Conservation (phyloP, 1,139 yeast species). For the Nakaseomyces bracarensis region DNA sequence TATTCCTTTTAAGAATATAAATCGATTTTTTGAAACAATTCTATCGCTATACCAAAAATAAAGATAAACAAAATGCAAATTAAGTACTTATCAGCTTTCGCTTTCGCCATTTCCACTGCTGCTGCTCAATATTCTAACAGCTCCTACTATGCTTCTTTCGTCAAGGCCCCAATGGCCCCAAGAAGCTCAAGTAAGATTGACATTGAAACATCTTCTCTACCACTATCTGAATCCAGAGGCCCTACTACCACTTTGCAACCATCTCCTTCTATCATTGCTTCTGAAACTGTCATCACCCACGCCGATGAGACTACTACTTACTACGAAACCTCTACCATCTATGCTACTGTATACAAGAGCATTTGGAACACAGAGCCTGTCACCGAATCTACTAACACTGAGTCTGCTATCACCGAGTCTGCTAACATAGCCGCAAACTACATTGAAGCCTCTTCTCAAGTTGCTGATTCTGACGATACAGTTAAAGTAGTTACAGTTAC, state of each 20-base stretch:
- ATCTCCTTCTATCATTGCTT: slow-evolving; percentile 3
- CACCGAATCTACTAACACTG: slow-evolving; percentile 2
- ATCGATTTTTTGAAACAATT: too few species aligned
- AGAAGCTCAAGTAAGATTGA: background rate
- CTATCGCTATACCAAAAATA: slow-evolving; percentile 5
- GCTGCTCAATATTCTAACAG: slow-evolving; percentile 6
- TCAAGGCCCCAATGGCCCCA: background rate
- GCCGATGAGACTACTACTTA: slow-evolving; percentile 7
- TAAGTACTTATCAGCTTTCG: slow-evolving; percentile 5
- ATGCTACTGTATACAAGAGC: slow-evolving; percentile 3
- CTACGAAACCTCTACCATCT: slow-evolving; percentile 7
- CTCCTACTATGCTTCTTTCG: slow-evolving; percentile 2
- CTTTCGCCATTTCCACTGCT: slow-evolving; percentile 3
- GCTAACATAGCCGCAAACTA: background rate
- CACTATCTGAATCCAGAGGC: slow-evolving; percentile 3
- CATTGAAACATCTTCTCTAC: background rate
- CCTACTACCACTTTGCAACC: slow-evolving; percentile 7
- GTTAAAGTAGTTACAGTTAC: slow-evolving; percentile 1
- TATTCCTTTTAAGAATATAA: too few species aligned
- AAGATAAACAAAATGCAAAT: slow-evolving; percentile 4
- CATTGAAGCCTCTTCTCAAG: background rate
- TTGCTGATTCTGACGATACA: background rate
- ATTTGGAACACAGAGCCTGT: too few species aligned
- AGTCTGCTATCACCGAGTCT: background rate
- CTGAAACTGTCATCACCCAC: slow-evolving; percentile 5